phyloP scores from a whole-genome alignment of 805 yeast species.

The Candida berthetii region DNA sequence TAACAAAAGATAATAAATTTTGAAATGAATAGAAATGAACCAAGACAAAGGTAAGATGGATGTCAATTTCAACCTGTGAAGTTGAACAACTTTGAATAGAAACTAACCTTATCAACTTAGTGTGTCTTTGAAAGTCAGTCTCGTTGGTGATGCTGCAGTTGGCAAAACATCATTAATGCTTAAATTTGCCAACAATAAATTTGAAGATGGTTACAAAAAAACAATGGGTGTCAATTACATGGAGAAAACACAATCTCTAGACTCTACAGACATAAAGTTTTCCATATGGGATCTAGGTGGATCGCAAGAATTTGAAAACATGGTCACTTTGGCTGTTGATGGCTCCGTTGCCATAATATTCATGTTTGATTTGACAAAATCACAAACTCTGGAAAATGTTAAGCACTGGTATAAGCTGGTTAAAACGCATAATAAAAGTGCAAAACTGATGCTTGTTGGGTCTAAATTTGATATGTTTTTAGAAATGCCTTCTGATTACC shows the following conservation, averaged over 20 bases:
- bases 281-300: slow-evolving; percentile 97
- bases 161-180: slow-evolving; percentile 97
- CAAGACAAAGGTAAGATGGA: not conserved
- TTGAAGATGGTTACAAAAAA: slow-evolving; percentile 87
- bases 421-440: slow-evolving; percentile 81
- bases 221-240: slow-evolving; percentile 93
- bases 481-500: slow-evolving; percentile 73
- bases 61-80: too few species aligned
- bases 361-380: slow-evolving; percentile 85
- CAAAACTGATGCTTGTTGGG: slow-evolving; percentile 87
- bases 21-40: not conserved
- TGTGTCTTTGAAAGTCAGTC: slow-evolving; percentile 79
- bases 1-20: too few species aligned
- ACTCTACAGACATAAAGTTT: slow-evolving; percentile 83
- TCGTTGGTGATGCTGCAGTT: slow-evolving; percentile 92
- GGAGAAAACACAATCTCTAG: slow-evolving; percentile 81
- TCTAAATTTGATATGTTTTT: slow-evolving; percentile 89
- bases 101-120: slow-evolving; percentile 3
- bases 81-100: too few species aligned
- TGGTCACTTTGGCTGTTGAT: slow-evolving; percentile 88
- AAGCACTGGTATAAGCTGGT: slow-evolving; percentile 95
- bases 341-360: slow-evolving; percentile 91
- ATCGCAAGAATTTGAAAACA: slow-evolving; percentile 87
- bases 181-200: slow-evolving; percentile 91
- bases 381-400: slow-evolving; percentile 77